Percentiles rank a stretch among this genome's conserved stretches.
These are phyloP conservation scores for Amanita subjunquillea DNA, from an alignment of 768 basidiomycete genomes.

Conservation along the genomic window DNA sequence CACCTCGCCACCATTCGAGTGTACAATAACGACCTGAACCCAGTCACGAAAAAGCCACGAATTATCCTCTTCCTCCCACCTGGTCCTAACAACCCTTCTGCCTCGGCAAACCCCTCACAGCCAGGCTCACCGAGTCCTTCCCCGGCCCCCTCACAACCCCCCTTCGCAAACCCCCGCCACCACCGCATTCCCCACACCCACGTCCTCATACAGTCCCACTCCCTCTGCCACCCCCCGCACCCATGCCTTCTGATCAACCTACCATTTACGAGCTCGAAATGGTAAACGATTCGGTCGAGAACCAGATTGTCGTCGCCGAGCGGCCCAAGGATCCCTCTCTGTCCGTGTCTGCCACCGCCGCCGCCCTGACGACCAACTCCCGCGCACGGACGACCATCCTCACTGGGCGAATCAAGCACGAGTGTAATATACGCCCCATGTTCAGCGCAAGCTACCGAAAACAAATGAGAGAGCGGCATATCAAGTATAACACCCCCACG, in stretches of 20 bases:
- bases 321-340: constrained; percentile 55
- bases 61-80: constrained; percentile 63
- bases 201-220: constrained; percentile 20
- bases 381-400: constrained; percentile 70
- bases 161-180: no score
- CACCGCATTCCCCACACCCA: no score
- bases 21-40: constrained; percentile 40
- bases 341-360: constrained; percentile 21
- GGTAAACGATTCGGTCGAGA: constrained; percentile 76
- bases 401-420: constrained; percentile 74
- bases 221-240: constrained; percentile 15
- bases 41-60: constrained; percentile 37
- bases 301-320: constrained; percentile 80
- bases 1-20: constrained; percentile 82
- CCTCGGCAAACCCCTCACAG: no score
- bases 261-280: constrained; percentile 85
- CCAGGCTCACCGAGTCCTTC: no score
- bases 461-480: constrained; percentile 61
- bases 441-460: constrained; percentile 59
- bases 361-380: constrained; percentile 32
- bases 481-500: constrained; percentile 53
- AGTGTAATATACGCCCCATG: constrained; percentile 61
- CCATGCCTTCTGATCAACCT: constrained; percentile 18
- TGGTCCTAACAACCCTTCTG: constrained; percentile 16
- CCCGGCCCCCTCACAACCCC: no score